phyloP scores from a whole-genome alignment of 2,329 filamentous ascomycete species.

The Atkinsonella texensis region DNA sequence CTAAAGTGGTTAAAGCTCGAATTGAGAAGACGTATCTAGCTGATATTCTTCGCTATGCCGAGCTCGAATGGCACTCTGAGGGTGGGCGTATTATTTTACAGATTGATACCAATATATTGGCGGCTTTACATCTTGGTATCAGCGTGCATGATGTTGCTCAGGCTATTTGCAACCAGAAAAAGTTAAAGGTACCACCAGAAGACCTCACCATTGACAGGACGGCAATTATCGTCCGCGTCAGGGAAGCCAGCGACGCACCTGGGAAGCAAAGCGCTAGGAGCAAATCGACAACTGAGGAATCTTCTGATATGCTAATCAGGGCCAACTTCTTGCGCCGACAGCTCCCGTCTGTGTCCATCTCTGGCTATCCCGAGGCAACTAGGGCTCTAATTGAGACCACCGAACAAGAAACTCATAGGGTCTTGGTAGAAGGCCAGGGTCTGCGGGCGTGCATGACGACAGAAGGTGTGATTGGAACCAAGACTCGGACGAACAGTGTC shows the following conservation, averaged over 20 bases:
- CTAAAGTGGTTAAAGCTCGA: conserved; percentile 81
- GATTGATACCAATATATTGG: conserved; percentile 68
- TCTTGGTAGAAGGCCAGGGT: conserved; percentile 91
- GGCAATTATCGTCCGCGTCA: conserved; percentile 62
- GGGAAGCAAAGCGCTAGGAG: conserved; percentile 34
- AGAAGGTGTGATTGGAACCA: conserved; percentile 71
- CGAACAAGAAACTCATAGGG: conserved; percentile 54
- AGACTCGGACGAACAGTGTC: conserved; percentile 70
- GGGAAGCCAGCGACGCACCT: conserved; percentile 38
- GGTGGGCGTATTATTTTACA: conserved; percentile 68
- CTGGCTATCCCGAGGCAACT: conserved; percentile 74
- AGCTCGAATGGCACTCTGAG: conserved; percentile 76
- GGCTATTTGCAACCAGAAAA: conserved; percentile 70
- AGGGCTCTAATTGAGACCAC: conserved; percentile 83
- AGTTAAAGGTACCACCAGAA: conserved; percentile 59
- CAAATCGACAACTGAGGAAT: conserved; percentile 31
- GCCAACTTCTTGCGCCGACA: conserved; percentile 77
- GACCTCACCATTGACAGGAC: conserved; percentile 51
- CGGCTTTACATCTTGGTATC: conserved; percentile 72
- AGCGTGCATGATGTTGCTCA: conserved; percentile 58
- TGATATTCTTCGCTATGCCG: conserved; percentile 69
- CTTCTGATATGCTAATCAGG: conserved; percentile 50
- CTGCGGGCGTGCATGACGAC: conserved; percentile 85
- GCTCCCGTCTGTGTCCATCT: conserved; percentile 73
- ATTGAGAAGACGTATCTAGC: conserved; percentile 91